phyloP scores from a whole-genome alignment of 2,329 filamentous ascomycete genomes.

The Aspergillus ochraceoroseus region DNA sequence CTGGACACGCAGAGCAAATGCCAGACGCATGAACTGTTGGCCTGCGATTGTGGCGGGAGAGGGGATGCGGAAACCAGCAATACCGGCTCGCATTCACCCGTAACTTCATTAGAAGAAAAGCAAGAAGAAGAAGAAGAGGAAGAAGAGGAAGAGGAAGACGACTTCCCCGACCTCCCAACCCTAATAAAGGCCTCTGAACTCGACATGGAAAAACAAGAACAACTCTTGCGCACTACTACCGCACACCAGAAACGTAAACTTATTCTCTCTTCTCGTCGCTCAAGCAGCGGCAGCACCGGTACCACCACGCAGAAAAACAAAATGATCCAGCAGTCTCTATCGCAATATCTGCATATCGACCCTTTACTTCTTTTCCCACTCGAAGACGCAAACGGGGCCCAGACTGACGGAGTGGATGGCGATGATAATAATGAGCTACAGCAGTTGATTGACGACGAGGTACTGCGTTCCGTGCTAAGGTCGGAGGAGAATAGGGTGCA shows the following conservation, averaged over 20 bases:
- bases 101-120: slow-evolving; percentile 10
- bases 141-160: slow-evolving; percentile 20
- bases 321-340: slow-evolving; percentile 43
- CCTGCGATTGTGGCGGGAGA: slow-evolving; percentile 57
- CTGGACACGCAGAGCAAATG: slow-evolving; percentile 58
- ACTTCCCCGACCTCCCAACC: slow-evolving; percentile 29
- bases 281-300: slow-evolving; percentile 1
- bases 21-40: slow-evolving; percentile 64
- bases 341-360: slow-evolving; percentile 44
- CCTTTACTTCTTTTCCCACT: slow-evolving; percentile 29
- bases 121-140: slow-evolving; percentile 20
- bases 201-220: slow-evolving; percentile 35
- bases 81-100: not conserved
- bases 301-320: slow-evolving; percentile 29
- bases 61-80: slow-evolving; percentile 34
- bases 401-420: too few species aligned
- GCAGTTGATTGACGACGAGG: slow-evolving; percentile 31
- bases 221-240: too few species aligned
- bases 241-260: too few species aligned
- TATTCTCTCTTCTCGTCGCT: too few species aligned
- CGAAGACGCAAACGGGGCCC: slow-evolving; percentile 11
- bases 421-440: slow-evolving; percentile 16
- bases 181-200: slow-evolving; percentile 42
- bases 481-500: slow-evolving; percentile 39
- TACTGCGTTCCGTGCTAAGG: slow-evolving; percentile 34